These are phyloP conservation scores for Panicum miliaceum DNA, from an alignment of 176 grass and related monocot species.

Conservation along the genomic window DNA sequence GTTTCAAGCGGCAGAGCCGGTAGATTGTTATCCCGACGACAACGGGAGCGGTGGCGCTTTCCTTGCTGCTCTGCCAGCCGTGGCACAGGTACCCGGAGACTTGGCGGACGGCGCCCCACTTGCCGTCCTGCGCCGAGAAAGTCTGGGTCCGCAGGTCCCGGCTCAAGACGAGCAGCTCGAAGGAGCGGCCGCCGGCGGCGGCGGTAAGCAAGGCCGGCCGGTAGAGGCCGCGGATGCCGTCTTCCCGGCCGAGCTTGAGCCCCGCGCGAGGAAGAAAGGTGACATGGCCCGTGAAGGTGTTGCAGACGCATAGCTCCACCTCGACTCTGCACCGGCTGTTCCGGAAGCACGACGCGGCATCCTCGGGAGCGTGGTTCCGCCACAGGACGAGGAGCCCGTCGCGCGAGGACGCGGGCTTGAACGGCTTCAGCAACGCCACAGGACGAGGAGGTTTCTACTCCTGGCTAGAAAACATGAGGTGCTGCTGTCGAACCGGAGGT, in stretches of 20 bases:
- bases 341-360: no score
- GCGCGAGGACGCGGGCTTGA: not conserved
- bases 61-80: no score
- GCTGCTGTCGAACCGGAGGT: not conserved
- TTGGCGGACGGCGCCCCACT: not conserved
- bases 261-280: not conserved
- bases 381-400: not conserved
- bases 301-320: not conserved
- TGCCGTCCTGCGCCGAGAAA: not conserved
- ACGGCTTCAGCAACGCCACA: not conserved
- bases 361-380: not conserved
- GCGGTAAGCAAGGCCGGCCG: not conserved
- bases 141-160: not conserved
- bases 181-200: not conserved
- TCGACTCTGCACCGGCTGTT: not conserved
- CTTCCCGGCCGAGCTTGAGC: not conserved
- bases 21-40: no score
- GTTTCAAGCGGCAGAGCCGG: no score
- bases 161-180: conserved; percentile 12
- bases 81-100: no score
- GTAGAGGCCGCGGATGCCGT: no score
- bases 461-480: no score
- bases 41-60: no score
- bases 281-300: conserved; percentile 12
- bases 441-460: no score